Conservation (phyloP, 352 stramenopile species). For the Pythium chondricola region DNA sequence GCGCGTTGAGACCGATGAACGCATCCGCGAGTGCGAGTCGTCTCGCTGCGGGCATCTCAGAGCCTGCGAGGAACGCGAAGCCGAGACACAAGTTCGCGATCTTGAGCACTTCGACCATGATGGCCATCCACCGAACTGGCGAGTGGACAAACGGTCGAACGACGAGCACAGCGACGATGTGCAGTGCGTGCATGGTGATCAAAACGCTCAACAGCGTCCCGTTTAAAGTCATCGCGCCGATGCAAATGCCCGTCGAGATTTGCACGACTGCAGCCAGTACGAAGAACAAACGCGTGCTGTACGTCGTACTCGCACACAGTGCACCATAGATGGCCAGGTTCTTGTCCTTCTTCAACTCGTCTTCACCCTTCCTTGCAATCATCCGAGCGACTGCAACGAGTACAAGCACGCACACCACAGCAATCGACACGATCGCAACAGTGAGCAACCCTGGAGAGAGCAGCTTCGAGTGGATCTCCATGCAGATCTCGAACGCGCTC, state of each 20-base stretch:
- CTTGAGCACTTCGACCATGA: constrained; percentile 38
- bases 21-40: constrained; percentile 35
- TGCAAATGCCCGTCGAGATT: constrained; percentile 43
- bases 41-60: constrained; percentile 30
- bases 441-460: constrained; percentile 23
- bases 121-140: constrained; percentile 32
- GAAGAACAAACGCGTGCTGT: constrained; percentile 62
- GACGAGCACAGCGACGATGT: constrained; percentile 25
- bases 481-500: constrained; percentile 59
- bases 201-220: constrained; percentile 47
- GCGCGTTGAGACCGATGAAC: constrained; percentile 56
- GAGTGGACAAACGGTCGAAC: constrained; percentile 27
- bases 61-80: constrained; percentile 51
- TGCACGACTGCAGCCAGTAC: constrained; percentile 46
- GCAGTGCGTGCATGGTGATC: constrained; percentile 46
- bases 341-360: constrained; percentile 49
- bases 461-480: constrained; percentile 38
- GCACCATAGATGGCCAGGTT: constrained; percentile 53
- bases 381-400: constrained; percentile 41
- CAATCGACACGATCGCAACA: constrained; percentile 35
- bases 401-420: constrained; percentile 40
- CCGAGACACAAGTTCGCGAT: constrained; percentile 54
- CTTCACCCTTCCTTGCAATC: constrained; percentile 48
- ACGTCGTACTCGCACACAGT: constrained; percentile 58
- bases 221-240: constrained; percentile 44